These are phyloP conservation scores for Sextonia rubra DNA, from an alignment of 164 flowering plant species.

Conservation along the genomic window DNA sequence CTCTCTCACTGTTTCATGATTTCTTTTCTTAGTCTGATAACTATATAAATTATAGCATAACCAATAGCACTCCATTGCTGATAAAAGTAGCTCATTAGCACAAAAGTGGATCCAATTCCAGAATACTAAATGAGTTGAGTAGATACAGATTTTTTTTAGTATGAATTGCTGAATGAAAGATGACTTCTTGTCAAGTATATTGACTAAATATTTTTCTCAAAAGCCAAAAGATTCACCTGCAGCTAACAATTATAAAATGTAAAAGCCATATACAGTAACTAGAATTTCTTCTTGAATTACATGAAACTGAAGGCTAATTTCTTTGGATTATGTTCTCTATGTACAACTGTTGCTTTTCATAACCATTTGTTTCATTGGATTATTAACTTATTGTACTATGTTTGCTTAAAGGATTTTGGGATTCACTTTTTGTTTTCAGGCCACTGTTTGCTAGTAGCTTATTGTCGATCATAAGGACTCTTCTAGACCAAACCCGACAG, in stretches of 20 bases:
- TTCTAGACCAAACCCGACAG: slow-evolving; percentile 68
- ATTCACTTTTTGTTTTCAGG: slow-evolving; percentile 41
- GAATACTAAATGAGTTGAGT: too few relatives aligned
- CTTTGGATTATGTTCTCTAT: background rate
- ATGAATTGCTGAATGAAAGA: too few relatives aligned
- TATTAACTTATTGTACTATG: background rate
- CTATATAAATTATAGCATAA: too few relatives aligned
- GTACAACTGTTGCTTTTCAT: background rate
- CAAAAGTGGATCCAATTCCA: too few relatives aligned
- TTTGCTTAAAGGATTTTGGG: too few relatives aligned
- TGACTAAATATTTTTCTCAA: background rate
- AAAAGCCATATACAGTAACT: background rate
- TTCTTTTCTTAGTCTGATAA: too few relatives aligned
- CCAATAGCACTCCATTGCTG: too few relatives aligned
- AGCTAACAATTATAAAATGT: background rate
- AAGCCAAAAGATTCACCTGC: background rate
- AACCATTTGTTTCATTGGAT: background rate
- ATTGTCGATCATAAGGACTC: slow-evolving; percentile 54
- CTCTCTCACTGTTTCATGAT: too few relatives aligned
- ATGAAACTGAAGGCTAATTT: background rate
- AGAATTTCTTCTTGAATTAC: background rate
- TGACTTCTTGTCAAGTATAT: background rate
- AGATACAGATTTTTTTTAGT: too few relatives aligned
- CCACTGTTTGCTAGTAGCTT: slow-evolving; percentile 78
- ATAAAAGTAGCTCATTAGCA: too few relatives aligned